These are phyloP conservation scores for Leccinum longicurvipes DNA, from an alignment of 768 basidiomycete species.

Conservation along the genomic window DNA sequence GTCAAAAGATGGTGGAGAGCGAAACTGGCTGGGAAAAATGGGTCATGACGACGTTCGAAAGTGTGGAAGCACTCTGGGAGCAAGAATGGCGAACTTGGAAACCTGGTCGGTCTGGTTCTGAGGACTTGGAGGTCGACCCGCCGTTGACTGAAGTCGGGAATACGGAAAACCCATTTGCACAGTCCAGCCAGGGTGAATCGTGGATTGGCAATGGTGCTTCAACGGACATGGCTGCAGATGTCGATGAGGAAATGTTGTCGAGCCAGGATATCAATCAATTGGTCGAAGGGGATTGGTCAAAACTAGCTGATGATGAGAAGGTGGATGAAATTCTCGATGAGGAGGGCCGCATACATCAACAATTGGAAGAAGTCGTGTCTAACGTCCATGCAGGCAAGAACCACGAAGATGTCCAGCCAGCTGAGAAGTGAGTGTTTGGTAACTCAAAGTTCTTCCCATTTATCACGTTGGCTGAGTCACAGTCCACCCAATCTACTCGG, in stretches of 20 bases:
- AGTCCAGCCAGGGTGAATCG: conserved; percentile 13
- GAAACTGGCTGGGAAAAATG: conserved; percentile 59
- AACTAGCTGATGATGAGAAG: conserved; percentile 3
- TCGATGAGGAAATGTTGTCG: conserved; percentile 29
- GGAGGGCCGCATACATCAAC: background rate
- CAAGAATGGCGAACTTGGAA: conserved; percentile 55
- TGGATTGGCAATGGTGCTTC: conserved; percentile 4
- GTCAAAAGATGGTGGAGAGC: conserved; percentile 21
- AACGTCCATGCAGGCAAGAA: background rate
- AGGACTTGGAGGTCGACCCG: conserved; percentile 12
- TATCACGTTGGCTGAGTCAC: background rate
- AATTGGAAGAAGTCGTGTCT: background rate
- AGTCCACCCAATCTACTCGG: background rate
- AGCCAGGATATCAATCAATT: conserved; percentile 35
- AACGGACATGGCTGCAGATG: conserved; percentile 25
- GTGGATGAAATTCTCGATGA: conserved; percentile 15
- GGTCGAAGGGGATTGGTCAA: conserved; percentile 22
- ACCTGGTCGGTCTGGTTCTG: conserved; percentile 28
- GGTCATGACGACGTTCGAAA: conserved; percentile 89
- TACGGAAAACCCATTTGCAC: conserved; percentile 25
- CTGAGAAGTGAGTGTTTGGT: background rate
- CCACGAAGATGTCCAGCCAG: background rate
- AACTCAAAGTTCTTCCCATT: background rate
- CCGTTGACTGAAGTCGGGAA: conserved; percentile 17
- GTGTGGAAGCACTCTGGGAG: conserved; percentile 85